Conservation (phyloP, 75 land plant species). For the Azolla pinnata region DNA sequence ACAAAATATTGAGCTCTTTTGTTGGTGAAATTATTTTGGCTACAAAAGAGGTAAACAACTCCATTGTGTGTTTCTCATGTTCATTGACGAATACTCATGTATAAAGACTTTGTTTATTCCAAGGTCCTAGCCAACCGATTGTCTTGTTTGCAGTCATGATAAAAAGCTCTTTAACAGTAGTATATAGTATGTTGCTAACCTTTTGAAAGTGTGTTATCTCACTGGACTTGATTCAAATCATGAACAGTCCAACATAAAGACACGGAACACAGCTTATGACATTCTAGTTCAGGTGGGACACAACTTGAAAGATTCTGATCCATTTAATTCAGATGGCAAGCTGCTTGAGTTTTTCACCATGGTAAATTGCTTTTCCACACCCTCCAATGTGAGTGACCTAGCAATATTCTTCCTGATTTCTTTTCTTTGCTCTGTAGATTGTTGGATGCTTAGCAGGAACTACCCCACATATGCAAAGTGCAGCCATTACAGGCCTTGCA, state of each 20-base stretch:
- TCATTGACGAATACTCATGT: background rate
- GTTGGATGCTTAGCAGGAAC: conserved; percentile 75
- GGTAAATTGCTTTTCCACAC: conserved; percentile 31
- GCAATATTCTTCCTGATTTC: background rate
- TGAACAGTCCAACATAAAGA: conserved; percentile 80
- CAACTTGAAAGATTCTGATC: conserved; percentile 48
- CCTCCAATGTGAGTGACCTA: background rate
- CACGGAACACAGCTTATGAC: conserved; percentile 83
- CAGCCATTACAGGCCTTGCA: conserved; percentile 79
- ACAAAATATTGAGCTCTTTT: conserved; percentile 27
- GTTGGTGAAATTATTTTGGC: conserved; percentile 79
- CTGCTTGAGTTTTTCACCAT: conserved; percentile 63
- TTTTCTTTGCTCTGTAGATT: conserved; percentile 32
- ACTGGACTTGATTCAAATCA: background rate
- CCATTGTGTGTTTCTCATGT: too few species aligned
- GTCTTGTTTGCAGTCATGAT: too few species aligned
- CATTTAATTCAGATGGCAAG: conserved; percentile 51
- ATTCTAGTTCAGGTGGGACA: conserved; percentile 78
- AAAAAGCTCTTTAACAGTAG: too few species aligned
- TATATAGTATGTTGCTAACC: background rate
- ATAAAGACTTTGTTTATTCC: too few species aligned
- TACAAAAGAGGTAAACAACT: conserved; percentile 77
- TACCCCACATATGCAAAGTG: conserved; percentile 92
- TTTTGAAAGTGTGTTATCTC: background rate
- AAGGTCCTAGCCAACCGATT: too few species aligned